These are phyloP conservation scores for Murraya paniculata DNA, from an alignment of 345 rosid genomes.

Conservation along the genomic window DNA sequence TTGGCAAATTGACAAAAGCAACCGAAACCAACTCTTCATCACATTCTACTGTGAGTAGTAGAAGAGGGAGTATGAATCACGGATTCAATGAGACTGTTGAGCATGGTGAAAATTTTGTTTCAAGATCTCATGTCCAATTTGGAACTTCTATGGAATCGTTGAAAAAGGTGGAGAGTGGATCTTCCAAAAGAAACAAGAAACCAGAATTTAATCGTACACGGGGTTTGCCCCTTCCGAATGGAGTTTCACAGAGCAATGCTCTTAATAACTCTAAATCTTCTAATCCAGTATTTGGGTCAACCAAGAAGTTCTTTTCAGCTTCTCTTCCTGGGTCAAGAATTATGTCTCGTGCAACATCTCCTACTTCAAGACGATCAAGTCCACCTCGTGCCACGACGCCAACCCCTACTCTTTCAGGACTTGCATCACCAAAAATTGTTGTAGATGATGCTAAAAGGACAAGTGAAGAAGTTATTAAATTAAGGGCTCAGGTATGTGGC, in stretches of 20 bases:
- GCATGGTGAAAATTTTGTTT: constrained; percentile 46
- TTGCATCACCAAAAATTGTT: constrained; percentile 48
- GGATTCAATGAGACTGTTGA: constrained; percentile 39
- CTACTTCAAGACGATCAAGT: constrained; percentile 71
- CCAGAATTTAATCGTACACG: constrained; percentile 52
- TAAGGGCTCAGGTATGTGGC: constrained; percentile 59
- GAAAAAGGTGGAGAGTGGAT: constrained; percentile 49
- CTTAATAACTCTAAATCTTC: constrained; percentile 47
- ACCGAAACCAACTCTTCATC: constrained; percentile 47
- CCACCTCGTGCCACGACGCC: constrained; percentile 78
- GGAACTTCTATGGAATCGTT: constrained; percentile 57
- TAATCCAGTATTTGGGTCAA: constrained; percentile 63
- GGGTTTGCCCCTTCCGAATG: constrained; percentile 60
- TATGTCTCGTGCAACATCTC: constrained; percentile 80
- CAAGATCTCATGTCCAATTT: constrained; percentile 46
- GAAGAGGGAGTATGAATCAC: constrained; percentile 61
- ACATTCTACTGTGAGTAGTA: constrained; percentile 46
- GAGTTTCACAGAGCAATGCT: constrained; percentile 47
- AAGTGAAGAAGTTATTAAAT: constrained; percentile 56
- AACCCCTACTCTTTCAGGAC: constrained; percentile 51
- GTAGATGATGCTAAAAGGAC: constrained; percentile 55
- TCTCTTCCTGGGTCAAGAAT: constrained; percentile 85
- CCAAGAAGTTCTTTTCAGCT: constrained; percentile 71
- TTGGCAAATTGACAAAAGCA: constrained; percentile 51
- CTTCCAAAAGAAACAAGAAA: constrained; percentile 56